Base-by-base conservation (phyloP, 371 early-diverging fungal species). In the Mortierella sp. region DNA sequence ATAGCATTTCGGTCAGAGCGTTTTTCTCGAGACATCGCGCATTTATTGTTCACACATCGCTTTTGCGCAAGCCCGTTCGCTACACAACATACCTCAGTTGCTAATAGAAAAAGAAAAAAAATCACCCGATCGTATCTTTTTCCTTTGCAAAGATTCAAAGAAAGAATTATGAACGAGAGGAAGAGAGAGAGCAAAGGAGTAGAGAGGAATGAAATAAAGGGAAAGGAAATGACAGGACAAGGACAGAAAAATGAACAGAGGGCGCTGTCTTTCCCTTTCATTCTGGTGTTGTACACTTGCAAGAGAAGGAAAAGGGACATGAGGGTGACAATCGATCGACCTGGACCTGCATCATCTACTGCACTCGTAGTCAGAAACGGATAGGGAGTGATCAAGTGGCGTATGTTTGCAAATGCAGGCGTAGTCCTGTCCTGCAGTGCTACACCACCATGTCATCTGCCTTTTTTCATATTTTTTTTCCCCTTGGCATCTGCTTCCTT, bases 261-360 rank as follows among this genome's bases (percentile, higher is more conserved):
- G 34, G 11, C 24, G 34, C 19, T 34, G 3, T 24, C 21, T 24
- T 54, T 54, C 24, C 21, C 24, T 34, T 37, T 40, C 43, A 40
- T 40, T 67, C 24, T 67, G 34, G 61, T 34, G 24, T 67, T 11
- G 24, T 24, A 40, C 50, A 50, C 50, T 50, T 16, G 50, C 16
- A 2, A 14, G 50, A 6, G 11, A 50, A 16, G 50, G 50, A 14
- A 50, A 9, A 16, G 50, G 40, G n/a, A n/a, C n/a, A n/a, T n/a
- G n/a, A 24, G 24, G 67, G 34, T 37, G 67, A 67, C 24, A 67
- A 67, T 67, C 67, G 40, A 40, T 67, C 67, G 19, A 67, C 67
- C 67, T 67, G 43, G 67, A 67, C 67, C 67, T 67, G 67, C 67
- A 67, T 67, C 67, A 67, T 67, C 67, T 67, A 37, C 34, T 37